Evolutionary conservation across 1,284 basidiomycete genomes (phyloP), one percentile per base, ranked within the genome.

Genomic region (Ustilago xerochloae): DNA sequence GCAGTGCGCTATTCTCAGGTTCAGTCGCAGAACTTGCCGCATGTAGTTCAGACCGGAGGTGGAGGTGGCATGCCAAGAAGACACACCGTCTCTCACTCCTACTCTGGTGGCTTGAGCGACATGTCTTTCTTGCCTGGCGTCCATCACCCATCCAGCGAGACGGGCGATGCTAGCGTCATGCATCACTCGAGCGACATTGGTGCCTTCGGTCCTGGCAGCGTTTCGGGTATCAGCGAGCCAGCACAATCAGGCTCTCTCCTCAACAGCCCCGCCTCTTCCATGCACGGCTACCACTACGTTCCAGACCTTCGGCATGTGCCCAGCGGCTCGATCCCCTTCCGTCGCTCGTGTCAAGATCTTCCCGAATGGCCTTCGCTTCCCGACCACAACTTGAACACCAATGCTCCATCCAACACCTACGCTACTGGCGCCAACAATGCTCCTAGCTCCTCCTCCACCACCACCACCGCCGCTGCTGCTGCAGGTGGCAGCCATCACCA

Each of bases 221-320:
- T 47, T 22, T 61, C 61, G 1, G 61, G 62, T 3, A 35, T 55
- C 35, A 65, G 58, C 45, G 71, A 75, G 16, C 59, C 62, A 16
- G 35, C 59, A 0, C 52, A 63, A 29, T 56, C 62, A 3, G 46
- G 47, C 6, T 75, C 67, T 13, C 49, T 71, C 49, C 55, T 65
- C 45, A 75, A 75, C 61, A 75, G 72, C 49, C 72, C 72, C 1
- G 70, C 64, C 18, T 66, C 63, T 4, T 71, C 72, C 8, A 20
- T 71, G 22, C 72, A 71, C 20, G 72, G 63, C n/a, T 71, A 66
- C 36, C 54, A 63, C 28, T 66, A 62, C 32, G 28, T 60, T 15
- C 63, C 58, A 41, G 58, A 64, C 16, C 63, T 63, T 36, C 67
- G 66, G 36, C 60, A 69, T 36, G 45, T 63, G 41, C 56, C 64